Base-by-base conservation (phyloP, 768 basidiomycete genomes). In the Jaapia argillacea region DNA sequence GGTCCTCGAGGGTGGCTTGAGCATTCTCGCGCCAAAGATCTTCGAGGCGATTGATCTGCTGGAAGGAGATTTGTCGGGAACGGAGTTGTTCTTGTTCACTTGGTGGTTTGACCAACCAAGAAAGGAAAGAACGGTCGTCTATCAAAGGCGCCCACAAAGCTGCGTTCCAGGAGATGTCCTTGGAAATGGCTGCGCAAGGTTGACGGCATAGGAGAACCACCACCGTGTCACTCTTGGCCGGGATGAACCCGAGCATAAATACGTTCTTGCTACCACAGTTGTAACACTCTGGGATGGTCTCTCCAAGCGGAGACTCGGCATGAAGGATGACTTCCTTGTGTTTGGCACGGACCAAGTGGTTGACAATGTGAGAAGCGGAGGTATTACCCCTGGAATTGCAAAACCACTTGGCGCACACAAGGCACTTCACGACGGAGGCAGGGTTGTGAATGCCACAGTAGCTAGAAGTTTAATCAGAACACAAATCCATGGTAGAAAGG, bases 231-330 rank as follows among this genome's bases (percentile, higher is more conserved):
- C 88, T 90, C 68, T 99, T 99, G 16, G 96, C 96, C 2, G 96
- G 96, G 54, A 99, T 99, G 56, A 99, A 99, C 3, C 96, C 96
- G 14, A 99, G 77, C 87, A 97, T 92, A 58, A 99, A 99, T 10
- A 98, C 96, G 57, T 99, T 99, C 67, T 96, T 97, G 69, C 88
- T 93, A 13, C 96, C 96, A 57, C 96, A 99, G 56, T 92, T 93
- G 70, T 99, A 99, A 61, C 96, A 99, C 66, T 99, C 96, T 0
- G 96, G 96, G 0, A 89, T 87, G 1, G 96, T 98, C 65, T 98
- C 96, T 2, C 96, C 96, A 3, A 99, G 71, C 2, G 94, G 90
- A 46, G 86, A 85, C 54, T 98, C 94, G 41, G 87, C 85, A 57
- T 99, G 96, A 24, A 99, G 67, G 48, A 94, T 88, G 48, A 99